phyloP scores from a whole-genome alignment of 768 basidiomycete species.

The Trametes coccinea region DNA sequence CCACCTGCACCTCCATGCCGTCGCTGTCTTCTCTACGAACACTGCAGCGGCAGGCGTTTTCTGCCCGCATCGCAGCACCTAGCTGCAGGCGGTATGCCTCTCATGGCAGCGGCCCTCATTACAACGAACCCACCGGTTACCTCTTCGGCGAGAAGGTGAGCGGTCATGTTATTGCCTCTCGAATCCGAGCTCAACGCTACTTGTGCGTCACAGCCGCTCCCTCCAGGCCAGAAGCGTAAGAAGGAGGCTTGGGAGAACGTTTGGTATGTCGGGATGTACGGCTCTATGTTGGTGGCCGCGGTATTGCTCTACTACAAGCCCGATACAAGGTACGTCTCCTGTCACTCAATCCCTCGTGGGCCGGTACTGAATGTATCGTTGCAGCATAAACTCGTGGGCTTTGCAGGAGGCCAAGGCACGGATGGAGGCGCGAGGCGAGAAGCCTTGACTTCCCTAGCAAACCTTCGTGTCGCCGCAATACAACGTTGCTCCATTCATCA shows the following conservation, averaged over 20 bases:
- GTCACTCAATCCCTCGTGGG: neutral
- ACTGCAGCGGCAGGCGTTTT: constrained; percentile 35
- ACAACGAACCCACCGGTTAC: constrained; percentile 86
- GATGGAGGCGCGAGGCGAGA: constrained; percentile 91
- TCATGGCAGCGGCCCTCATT: constrained; percentile 77
- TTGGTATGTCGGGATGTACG: constrained; percentile 93
- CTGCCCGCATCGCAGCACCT: constrained; percentile 23
- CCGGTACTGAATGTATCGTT: neutral
- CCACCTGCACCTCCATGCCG: constrained; percentile 39
- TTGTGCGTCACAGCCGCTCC: constrained; percentile 53
- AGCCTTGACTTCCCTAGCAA: constrained; percentile 60
- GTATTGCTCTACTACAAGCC: constrained; percentile 90
- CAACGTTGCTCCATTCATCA: constrained; percentile 1
- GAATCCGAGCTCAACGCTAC: neutral
- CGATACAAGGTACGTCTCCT: constrained; percentile 74
- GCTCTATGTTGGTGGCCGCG: constrained; percentile 72
- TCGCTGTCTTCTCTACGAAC: constrained; percentile 52
- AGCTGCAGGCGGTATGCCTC: constrained; percentile 50
- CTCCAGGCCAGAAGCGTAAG: constrained; percentile 80
- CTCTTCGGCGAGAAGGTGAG: constrained; percentile 88
- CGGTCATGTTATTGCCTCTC: neutral
- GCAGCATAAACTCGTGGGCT: constrained; percentile 91
- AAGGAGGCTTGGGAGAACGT: constrained; percentile 90
- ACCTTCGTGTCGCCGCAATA: constrained; percentile 18
- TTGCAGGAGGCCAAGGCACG: constrained; percentile 84